These are phyloP conservation scores for Agrostemma githago DNA, from an alignment of 148 eudicot species.

Conservation along the genomic window DNA sequence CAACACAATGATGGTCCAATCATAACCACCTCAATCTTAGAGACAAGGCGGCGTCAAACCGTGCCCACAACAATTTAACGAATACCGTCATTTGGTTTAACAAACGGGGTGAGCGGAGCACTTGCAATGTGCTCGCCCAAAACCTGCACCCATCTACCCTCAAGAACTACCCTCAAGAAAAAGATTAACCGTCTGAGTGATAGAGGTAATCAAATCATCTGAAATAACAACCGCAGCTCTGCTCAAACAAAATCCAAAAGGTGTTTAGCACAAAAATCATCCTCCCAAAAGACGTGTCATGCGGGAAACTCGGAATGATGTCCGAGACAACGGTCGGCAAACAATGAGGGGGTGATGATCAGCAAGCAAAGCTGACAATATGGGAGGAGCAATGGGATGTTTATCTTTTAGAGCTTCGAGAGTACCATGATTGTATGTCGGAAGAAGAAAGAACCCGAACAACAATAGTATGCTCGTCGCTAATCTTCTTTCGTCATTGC, in stretches of 20 bases:
- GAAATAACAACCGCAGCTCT: neutral
- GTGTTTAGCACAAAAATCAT: neutral
- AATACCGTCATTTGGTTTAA: neutral
- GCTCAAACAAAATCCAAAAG: neutral
- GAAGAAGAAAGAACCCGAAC: neutral
- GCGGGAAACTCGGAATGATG: neutral
- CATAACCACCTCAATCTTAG: neutral
- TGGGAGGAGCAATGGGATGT: neutral
- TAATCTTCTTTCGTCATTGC: neutral
- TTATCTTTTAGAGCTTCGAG: neutral
- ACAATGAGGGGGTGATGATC: no score
- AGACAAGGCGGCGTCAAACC: neutral
- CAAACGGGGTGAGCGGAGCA: neutral
- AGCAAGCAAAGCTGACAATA: no score
- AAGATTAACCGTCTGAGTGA: neutral
- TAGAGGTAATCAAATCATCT: neutral
- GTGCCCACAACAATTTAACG: neutral
- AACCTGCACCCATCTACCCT: neutral
- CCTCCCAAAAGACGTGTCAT: neutral
- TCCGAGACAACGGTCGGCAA: neutral
- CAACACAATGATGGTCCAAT: neutral
- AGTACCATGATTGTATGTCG: neutral
- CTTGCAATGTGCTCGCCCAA: neutral
- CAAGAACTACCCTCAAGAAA: constrained; percentile 2
- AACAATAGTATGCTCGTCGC: neutral